Evolutionary conservation across 2,329 filamentous ascomycete species (phyloP).

Genomic region (Pseudogymnoascus sp.): DNA sequence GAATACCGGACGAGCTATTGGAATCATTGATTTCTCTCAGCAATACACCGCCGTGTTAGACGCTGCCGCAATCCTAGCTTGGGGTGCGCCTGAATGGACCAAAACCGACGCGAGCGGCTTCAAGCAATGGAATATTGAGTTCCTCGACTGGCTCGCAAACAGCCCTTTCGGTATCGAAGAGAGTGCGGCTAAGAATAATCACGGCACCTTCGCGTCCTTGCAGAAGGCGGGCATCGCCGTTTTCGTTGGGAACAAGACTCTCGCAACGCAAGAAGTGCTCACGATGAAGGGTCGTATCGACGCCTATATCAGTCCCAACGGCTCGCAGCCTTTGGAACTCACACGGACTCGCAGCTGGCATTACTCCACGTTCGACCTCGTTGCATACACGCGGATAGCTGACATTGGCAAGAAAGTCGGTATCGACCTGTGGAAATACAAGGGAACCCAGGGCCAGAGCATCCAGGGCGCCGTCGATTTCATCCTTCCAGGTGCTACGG

Average conservation of each 20-base stretch:
- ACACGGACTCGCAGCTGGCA: constrained; percentile 24
- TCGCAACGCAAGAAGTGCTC: constrained; percentile 12
- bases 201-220: constrained; percentile 23
- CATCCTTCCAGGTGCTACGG: constrained; percentile 21
- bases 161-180: constrained; percentile 20
- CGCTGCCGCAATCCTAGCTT: constrained; percentile 16
- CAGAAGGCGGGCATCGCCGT: constrained; percentile 21
- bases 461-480: constrained; percentile 20
- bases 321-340: constrained; percentile 22
- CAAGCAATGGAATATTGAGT: constrained; percentile 19
- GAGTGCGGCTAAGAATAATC: constrained; percentile 20
- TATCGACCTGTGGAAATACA: constrained; percentile 19
- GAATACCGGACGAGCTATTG: constrained; percentile 10
- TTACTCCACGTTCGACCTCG: constrained; percentile 24
- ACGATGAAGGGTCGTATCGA: constrained; percentile 13
- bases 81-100: constrained; percentile 18
- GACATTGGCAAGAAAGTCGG: constrained; percentile 19
- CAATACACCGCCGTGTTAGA: constrained; percentile 24
- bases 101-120: constrained; percentile 15
- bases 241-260: constrained; percentile 18
- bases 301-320: constrained; percentile 19
- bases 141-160: constrained; percentile 21
- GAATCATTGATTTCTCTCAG: constrained; percentile 17
- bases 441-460: constrained; percentile 19
- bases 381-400: constrained; percentile 16